Conservation (phyloP, 768 basidiomycete genomes). For the Brasilioporus rufonigricans region DNA sequence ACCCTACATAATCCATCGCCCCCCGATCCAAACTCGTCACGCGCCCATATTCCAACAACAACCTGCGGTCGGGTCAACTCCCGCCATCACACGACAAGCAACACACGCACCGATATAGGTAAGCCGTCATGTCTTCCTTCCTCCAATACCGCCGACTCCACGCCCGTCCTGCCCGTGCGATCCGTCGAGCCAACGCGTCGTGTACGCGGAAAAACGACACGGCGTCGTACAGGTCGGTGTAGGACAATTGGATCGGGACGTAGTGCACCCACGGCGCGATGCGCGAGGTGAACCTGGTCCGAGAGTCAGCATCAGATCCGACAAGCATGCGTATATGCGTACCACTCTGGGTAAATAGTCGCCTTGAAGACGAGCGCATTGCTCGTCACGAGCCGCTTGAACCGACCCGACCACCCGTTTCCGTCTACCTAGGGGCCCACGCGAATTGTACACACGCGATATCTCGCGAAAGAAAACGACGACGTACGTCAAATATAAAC, state of each 20-base stretch:
- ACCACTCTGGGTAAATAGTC: conserved; percentile 77
- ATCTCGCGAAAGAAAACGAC: neutral
- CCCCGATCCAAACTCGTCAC: conserved; percentile 48
- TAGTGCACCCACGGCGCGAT: conserved; percentile 73
- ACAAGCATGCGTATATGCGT: neutral
- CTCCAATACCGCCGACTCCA: conserved; percentile 63
- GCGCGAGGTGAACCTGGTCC: conserved; percentile 50
- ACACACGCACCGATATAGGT: conserved; percentile 49
- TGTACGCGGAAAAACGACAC: conserved; percentile 73
- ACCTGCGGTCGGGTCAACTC: conserved; percentile 25
- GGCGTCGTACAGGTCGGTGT: conserved; percentile 67
- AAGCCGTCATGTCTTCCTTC: conserved; percentile 56
- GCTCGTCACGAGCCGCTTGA: conserved; percentile 60
- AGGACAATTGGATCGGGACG: conserved; percentile 63
- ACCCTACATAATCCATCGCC: conserved; percentile 36
- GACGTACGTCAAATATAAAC: conserved; percentile 55
- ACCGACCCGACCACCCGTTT: conserved; percentile 67
- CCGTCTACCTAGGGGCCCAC: conserved; percentile 48
- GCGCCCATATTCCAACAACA: conserved; percentile 54
- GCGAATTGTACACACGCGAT: neutral
- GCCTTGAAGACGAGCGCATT: conserved; percentile 67
- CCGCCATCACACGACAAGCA: too few relatives aligned
- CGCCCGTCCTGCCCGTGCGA: conserved; percentile 52
- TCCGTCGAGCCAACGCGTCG: conserved; percentile 54
- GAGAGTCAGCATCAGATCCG: neutral